Conservation (phyloP, 2,329 filamentous ascomycete genomes). For the Aaosphaeria pasadenensis region DNA sequence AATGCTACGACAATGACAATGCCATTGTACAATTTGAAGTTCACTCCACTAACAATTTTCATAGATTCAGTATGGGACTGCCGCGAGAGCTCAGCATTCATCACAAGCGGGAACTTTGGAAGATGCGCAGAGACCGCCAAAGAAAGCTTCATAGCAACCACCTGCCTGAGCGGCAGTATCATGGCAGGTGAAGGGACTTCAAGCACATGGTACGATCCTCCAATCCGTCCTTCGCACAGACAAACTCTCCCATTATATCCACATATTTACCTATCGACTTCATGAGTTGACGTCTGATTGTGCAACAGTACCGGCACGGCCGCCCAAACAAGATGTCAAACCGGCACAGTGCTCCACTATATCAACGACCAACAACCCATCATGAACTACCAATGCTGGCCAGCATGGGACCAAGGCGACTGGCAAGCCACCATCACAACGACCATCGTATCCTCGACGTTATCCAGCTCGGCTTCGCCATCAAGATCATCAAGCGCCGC, state of each 20-base stretch:
- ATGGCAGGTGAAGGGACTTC: conserved; percentile 1
- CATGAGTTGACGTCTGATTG: background rate
- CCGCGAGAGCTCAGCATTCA: conserved; percentile 2
- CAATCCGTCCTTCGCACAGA: background rate
- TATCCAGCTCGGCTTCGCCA: background rate
- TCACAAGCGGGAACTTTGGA: conserved; percentile 1
- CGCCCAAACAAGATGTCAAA: conserved; percentile 5
- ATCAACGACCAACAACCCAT: conserved; percentile 6
- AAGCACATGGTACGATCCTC: conserved; percentile 4
- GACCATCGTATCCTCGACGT: background rate
- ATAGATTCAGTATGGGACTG: conserved; percentile 1
- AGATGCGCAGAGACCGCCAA: conserved; percentile 1
- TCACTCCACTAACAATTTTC: background rate
- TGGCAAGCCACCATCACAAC: conserved; percentile 2
- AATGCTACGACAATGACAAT: background rate
- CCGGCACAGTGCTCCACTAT: conserved; percentile 6
- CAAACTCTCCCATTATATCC: background rate
- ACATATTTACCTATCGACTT: background rate
- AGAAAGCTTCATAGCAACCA: conserved; percentile 3
- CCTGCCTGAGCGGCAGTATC: conserved; percentile 1
- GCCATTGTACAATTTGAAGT: background rate
- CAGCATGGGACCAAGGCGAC: conserved; percentile 6
- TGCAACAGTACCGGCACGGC: conserved; percentile 3
- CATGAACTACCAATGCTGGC: conserved; percentile 11
- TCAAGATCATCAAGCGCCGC: background rate